phyloP scores from a whole-genome alignment of 148 eudicot species.

The Nyssa sinensis region DNA sequence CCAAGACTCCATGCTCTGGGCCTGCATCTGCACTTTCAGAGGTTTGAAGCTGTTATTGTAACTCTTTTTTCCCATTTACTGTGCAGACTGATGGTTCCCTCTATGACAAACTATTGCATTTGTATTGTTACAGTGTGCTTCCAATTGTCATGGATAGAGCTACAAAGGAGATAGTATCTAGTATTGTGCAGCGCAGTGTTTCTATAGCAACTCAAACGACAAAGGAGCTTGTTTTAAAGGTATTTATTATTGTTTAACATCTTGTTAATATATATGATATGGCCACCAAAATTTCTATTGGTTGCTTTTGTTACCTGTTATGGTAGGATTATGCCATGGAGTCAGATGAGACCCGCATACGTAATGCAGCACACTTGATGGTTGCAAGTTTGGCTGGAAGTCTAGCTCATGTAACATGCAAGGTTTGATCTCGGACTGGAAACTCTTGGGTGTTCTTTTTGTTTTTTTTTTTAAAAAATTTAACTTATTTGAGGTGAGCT shows the following conservation, averaged over 20 bases:
- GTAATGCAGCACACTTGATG: conserved; percentile 94
- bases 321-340: conserved; percentile 95
- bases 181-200: conserved; percentile 93
- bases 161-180: conserved; percentile 79
- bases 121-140: conserved; percentile 56
- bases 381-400: conserved; percentile 98
- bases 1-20: conserved; percentile 65
- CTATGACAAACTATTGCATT: background rate
- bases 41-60: conserved; percentile 42
- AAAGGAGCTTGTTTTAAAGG: conserved; percentile 93
- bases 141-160: conserved; percentile 89
- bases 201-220: conserved; percentile 94
- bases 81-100: background rate
- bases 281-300: background rate
- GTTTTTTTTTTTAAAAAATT: too few species aligned
- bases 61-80: conserved; percentile 7
- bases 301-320: background rate
- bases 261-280: background rate
- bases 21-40: conserved; percentile 73
- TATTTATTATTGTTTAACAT: conserved; percentile 17
- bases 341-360: conserved; percentile 80
- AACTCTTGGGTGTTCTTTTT: background rate
- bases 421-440: conserved; percentile 42
- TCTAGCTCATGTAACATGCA: conserved; percentile 98
- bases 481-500: background rate